Conservation (phyloP, 2,329 filamentous ascomycete genomes). For the Ophiocordyceps robertsii region DNA sequence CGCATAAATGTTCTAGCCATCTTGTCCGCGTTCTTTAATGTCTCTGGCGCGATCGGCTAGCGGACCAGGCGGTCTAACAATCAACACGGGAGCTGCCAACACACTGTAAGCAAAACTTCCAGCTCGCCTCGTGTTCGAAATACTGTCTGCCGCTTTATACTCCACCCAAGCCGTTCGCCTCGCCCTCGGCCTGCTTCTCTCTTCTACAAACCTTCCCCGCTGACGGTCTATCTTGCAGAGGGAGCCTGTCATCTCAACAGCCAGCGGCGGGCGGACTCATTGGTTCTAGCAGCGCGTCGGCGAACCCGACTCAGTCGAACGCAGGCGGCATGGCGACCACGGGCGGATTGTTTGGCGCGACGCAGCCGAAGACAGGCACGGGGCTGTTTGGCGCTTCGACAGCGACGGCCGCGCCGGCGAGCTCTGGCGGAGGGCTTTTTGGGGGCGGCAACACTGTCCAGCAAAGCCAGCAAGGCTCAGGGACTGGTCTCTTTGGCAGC, state of each 20-base stretch:
- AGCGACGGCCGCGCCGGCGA: constrained; percentile 8
- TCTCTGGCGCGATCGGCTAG: constrained; percentile 43
- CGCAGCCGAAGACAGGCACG: constrained; percentile 12
- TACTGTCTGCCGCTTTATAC: not conserved
- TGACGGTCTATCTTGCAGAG: constrained; percentile 7
- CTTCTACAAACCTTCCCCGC: not conserved
- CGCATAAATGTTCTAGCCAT: not conserved
- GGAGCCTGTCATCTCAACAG: constrained; percentile 15
- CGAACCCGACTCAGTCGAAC: constrained; percentile 13
- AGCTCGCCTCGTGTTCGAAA: not conserved
- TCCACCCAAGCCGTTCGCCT: not conserved
- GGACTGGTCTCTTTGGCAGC: constrained; percentile 18
- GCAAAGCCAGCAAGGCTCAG: constrained; percentile 3
- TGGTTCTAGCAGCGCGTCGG: constrained; percentile 15
- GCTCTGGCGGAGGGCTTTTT: constrained; percentile 10
- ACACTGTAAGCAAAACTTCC: constrained; percentile 16
- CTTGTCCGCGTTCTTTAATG: constrained; percentile 17
- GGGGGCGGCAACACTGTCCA: constrained; percentile 3
- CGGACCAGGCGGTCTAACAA: constrained; percentile 46
- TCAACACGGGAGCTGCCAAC: constrained; percentile 51
- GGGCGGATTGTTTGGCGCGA: constrained; percentile 22
- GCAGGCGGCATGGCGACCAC: constrained; percentile 20
- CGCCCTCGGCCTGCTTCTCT: no score
- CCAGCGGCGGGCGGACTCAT: constrained; percentile 23
- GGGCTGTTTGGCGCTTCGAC: constrained; percentile 18